Conservation (phyloP, 139 green algal genomes). For the Chlamydomonas sp. region DNA sequence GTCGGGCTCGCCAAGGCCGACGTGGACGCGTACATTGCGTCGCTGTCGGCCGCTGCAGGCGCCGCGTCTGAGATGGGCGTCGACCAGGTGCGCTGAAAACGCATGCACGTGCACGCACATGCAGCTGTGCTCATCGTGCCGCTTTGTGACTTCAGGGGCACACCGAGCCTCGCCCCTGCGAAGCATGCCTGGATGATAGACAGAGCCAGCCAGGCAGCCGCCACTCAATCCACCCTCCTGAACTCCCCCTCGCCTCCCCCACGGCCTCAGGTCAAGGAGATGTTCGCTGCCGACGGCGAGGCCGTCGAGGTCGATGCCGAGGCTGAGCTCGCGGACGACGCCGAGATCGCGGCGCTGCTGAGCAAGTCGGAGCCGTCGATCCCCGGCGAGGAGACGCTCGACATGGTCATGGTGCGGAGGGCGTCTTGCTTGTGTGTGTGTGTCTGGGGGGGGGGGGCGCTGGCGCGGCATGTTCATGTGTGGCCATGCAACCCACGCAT, state of each 20-base stretch:
- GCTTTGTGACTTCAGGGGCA: no score
- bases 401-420: neutral
- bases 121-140: no score
- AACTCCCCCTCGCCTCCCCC: neutral
- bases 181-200: no score
- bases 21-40: neutral
- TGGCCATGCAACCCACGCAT: no score
- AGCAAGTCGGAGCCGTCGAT: neutral
- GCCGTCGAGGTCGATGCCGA: constrained; percentile 11
- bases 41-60: neutral
- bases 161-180: no score
- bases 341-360: neutral
- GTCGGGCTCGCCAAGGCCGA: neutral
- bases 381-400: neutral
- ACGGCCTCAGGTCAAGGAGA: constrained; percentile 17
- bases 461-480: no score
- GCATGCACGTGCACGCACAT: no score
- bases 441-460: no score
- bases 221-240: no score
- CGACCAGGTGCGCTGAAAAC: no score
- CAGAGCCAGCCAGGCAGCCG: no score
- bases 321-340: constrained; percentile 15
- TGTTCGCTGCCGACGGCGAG: constrained; percentile 20
- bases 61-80: neutral
- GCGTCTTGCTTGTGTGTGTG: no score